phyloP scores from a whole-genome alignment of 345 rosid genomes.

The Microthlaspi erraticum region DNA sequence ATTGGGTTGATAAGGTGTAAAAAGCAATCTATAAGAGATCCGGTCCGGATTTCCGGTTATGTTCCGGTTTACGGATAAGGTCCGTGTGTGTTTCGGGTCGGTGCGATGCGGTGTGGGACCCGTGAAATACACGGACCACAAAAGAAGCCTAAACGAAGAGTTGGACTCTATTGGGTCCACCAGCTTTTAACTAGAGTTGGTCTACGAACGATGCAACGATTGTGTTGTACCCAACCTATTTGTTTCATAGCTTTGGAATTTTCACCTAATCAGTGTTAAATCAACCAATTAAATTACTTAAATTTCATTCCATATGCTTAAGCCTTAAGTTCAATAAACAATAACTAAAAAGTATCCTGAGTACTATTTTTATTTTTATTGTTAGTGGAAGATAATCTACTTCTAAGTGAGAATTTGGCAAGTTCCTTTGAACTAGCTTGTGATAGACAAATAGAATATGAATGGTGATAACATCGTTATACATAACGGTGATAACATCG shows the following conservation, averaged over 20 bases:
- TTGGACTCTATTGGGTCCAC: slow-evolving; percentile 35
- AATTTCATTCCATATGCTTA: neutral
- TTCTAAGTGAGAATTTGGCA: too few relatives aligned
- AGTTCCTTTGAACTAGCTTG: neutral
- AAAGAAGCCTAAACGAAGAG: slow-evolving; percentile 25
- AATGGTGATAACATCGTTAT: neutral
- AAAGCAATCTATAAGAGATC: slow-evolving; percentile 21
- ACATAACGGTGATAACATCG: neutral
- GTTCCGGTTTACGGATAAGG: slow-evolving; percentile 22
- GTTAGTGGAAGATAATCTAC: neutral
- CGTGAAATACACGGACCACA: slow-evolving; percentile 32
- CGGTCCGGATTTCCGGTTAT: slow-evolving; percentile 30
- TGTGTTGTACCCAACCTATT: slow-evolving; percentile 23
- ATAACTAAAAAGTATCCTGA: neutral
- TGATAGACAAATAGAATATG: neutral
- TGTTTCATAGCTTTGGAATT: slow-evolving; percentile 31
- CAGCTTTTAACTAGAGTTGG: slow-evolving; percentile 14
- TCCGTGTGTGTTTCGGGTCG: slow-evolving; percentile 2
- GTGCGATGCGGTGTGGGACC: slow-evolving; percentile 32
- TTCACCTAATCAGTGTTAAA: slow-evolving; percentile 28
- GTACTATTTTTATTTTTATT: neutral
- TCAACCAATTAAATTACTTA: neutral
- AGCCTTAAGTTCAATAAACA: neutral
- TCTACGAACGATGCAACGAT: slow-evolving; percentile 3
- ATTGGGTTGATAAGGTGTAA: slow-evolving; percentile 26